Evolutionary conservation across 108 stramenopile genomes (phyloP).

Genomic region (Conticribra weissflogii): DNA sequence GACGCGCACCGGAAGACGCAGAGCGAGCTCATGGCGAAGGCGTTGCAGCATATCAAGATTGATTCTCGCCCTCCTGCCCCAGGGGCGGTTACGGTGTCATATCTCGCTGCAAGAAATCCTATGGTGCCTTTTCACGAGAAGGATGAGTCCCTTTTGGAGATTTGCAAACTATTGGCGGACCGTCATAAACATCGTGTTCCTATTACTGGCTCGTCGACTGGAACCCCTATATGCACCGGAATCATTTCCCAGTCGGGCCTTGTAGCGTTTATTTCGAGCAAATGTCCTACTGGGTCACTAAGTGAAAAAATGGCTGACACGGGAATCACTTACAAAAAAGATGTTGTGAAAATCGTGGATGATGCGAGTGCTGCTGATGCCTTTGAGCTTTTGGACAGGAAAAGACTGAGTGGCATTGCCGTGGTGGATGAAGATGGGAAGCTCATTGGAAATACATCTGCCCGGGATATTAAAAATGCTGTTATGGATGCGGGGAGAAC

Average conservation of each 20-base stretch:
- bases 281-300: slow-evolving; percentile 40
- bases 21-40: slow-evolving; percentile 47
- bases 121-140: slow-evolving; percentile 32
- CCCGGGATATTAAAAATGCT: slow-evolving; percentile 53
- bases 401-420: slow-evolving; percentile 54
- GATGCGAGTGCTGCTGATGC: slow-evolving; percentile 39
- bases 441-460: slow-evolving; percentile 55
- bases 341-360: slow-evolving; percentile 42
- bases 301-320: slow-evolving; percentile 49
- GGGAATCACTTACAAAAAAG: slow-evolving; percentile 44
- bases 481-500: slow-evolving; percentile 52
- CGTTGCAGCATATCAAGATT: slow-evolving; percentile 48
- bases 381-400: slow-evolving; percentile 55
- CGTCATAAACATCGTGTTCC: slow-evolving; percentile 46
- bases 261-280: slow-evolving; percentile 45
- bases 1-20: slow-evolving; percentile 40
- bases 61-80: slow-evolving; percentile 36
- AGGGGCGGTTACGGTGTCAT: slow-evolving; percentile 49
- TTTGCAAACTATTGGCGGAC: slow-evolving; percentile 44
- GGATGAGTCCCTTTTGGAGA: slow-evolving; percentile 36
- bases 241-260: slow-evolving; percentile 50
- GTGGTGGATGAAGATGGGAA: slow-evolving; percentile 61
- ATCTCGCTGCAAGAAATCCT: slow-evolving; percentile 53
- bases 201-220: slow-evolving; percentile 36
- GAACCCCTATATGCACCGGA: slow-evolving; percentile 30